A percentile compares a stretch with the other conserved stretches of the same genome.
Evolutionary conservation across 768 basidiomycete species (phyloP).

Genomic region (Suillus spraguei): DNA sequence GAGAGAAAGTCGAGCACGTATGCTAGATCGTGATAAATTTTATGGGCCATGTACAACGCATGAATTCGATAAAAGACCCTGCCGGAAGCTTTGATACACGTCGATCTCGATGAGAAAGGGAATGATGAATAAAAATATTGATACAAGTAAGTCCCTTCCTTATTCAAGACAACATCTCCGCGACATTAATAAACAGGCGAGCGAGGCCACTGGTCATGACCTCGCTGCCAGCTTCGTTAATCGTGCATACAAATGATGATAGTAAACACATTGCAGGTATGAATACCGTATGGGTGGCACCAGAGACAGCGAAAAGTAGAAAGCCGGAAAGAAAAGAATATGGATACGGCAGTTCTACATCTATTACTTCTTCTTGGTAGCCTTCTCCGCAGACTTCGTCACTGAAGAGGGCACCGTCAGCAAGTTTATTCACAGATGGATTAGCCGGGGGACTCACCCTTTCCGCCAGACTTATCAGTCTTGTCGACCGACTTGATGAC

Average conservation of each 20-base stretch:
- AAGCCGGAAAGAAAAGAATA: conserved; percentile 51
- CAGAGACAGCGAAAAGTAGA: conserved; percentile 42
- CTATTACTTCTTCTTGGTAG: conserved; percentile 93
- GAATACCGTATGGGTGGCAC: conserved; percentile 29
- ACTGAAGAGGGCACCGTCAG: conserved; percentile 45
- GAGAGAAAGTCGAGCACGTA: conserved; percentile 71
- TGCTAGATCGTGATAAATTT: conserved; percentile 40
- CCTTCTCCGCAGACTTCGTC: conserved; percentile 96
- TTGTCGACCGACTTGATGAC: conserved; percentile 99
- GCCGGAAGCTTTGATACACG: neutral
- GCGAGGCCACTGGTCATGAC: conserved; percentile 19
- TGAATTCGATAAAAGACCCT: neutral
- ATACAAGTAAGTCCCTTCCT: conserved; percentile 7
- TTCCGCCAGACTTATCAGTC: conserved; percentile 86
- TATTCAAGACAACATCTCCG: conserved; percentile 10
- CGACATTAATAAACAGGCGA: conserved; percentile 13
- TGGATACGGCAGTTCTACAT: conserved; percentile 71
- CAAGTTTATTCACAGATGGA: neutral
- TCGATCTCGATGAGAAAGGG: too few species aligned
- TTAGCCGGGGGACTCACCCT: conserved; percentile 53
- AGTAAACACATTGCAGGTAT: conserved; percentile 40
- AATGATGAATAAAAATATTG: conserved; percentile 1
- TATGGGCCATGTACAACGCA: neutral
- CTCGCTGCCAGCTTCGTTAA: conserved; percentile 39
- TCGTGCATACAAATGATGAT: conserved; percentile 48